Evolutionary conservation across 1,284 basidiomycete species (phyloP).

Genomic region (Rhodofomes roseus): DNA sequence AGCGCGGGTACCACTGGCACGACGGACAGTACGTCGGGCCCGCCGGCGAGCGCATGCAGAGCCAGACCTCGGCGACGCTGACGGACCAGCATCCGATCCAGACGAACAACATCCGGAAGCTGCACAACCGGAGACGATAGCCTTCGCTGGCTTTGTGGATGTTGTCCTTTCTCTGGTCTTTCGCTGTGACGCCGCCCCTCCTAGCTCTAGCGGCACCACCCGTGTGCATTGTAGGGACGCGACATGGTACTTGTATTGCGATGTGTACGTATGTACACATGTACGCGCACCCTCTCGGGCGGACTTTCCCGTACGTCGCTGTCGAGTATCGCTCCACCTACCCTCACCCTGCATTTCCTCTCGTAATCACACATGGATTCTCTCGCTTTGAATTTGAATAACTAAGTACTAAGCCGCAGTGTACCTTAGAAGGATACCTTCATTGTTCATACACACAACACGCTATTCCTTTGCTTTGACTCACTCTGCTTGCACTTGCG

Average conservation of each 20-base stretch:
- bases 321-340: neutral
- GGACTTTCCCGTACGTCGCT: neutral
- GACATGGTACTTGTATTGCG: neutral
- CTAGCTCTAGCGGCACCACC: neutral
- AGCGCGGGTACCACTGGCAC: slow-evolving; percentile 16
- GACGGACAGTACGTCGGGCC: neutral
- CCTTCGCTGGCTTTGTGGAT: neutral
- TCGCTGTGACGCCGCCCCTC: neutral
- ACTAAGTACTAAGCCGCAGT: neutral
- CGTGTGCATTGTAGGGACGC: neutral
- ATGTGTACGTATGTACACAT: neutral
- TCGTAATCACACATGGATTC: neutral
- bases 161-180: neutral
- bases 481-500: neutral
- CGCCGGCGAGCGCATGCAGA: neutral
- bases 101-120: neutral
- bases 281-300: neutral
- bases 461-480: neutral
- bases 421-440: neutral
- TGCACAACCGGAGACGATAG: slow-evolving; percentile 4
- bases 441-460: neutral
- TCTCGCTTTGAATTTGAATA: neutral
- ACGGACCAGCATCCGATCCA: slow-evolving; percentile 3
- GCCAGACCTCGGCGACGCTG: neutral
- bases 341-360: neutral